Base-by-base conservation (phyloP, 805 yeast species). In the Candida endomychidarum region DNA sequence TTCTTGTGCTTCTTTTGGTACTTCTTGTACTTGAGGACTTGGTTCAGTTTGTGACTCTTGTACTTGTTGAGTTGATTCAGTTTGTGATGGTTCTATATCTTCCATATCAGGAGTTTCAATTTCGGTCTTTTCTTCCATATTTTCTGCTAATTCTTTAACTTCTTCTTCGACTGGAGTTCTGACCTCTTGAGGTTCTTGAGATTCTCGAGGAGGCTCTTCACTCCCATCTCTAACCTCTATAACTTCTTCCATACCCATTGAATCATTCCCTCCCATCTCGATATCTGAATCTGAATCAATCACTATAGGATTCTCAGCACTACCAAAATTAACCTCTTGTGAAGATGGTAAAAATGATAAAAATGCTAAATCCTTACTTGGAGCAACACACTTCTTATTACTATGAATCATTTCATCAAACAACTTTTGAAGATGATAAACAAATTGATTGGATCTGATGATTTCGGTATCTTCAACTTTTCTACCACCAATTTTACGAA, bases 321-420 rank as follows among this genome's bases (percentile, higher is more conserved):
- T n/a, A 1, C 46, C 46, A 31, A 47, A 47, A 21, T 75, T 78
- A 20, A 85, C 90, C 20, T 77, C 80, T 34, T 78, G 78, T 16
- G 80, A 77, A 30, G 81, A 73, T 1, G 89, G 89, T 31, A 85
- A 74, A 47, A 93, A 84, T 1, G 97, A 93, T 49, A 93, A 69
- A 56, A 85, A 91, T 0, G 96, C 96, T 46, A 93, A 67, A 47
- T 88, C 95, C 51, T 80, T 80, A 21, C 78, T 77, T 0, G 99
- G 99, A 3, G 82, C 77, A 3, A 91, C 87, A 50, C 84, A 81
- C 42, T 87, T 67, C 19, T 70, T 59, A 6, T 68, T 56, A 0
- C 88, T 74, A 42, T 75, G 74, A 8, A 86, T 81, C 83, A 89
- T 77, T 38, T 81, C 81, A 22, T 65, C 49, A 56, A 86, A 93